Conservation (phyloP, 176 grass and related monocot genomes). For the Lolium rigidum region DNA sequence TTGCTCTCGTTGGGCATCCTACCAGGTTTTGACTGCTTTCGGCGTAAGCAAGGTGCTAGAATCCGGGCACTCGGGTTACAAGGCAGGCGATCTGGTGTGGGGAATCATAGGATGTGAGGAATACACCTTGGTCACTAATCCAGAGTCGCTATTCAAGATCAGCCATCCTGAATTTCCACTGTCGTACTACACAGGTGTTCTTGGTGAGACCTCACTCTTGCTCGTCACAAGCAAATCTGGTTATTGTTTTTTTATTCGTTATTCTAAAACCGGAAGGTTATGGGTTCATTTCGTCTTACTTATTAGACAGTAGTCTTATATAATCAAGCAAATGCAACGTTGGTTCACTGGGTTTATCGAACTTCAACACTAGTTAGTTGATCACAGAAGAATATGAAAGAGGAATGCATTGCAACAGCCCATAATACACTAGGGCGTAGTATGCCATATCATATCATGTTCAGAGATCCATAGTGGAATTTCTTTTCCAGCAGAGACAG, state of each 20-base stretch:
- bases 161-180: slow-evolving; percentile 59
- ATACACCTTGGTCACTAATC: slow-evolving; percentile 55
- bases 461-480: no score
- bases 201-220: slow-evolving; percentile 27
- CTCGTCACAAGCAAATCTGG: background rate
- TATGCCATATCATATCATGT: no score
- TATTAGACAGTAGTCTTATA: background rate
- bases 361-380: no score
- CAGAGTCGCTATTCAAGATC: slow-evolving; percentile 32
- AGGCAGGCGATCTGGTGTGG: background rate
- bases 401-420: background rate
- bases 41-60: slow-evolving; percentile 63
- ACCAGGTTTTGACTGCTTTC: background rate
- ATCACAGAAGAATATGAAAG: background rate
- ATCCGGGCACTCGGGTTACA: background rate
- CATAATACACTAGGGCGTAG: no score
- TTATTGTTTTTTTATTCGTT: background rate
- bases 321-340: background rate
- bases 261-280: background rate
- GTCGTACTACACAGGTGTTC: slow-evolving; percentile 68
- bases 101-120: slow-evolving; percentile 69
- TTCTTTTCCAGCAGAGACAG: background rate
- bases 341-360: background rate
- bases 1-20: background rate
- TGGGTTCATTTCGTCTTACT: no score